A percentile compares a stretch with the other conserved stretches of the same genome.
phyloP scores from a whole-genome alignment of 2,329 filamentous ascomycete species.

The Pseudodiploospora longispora region DNA sequence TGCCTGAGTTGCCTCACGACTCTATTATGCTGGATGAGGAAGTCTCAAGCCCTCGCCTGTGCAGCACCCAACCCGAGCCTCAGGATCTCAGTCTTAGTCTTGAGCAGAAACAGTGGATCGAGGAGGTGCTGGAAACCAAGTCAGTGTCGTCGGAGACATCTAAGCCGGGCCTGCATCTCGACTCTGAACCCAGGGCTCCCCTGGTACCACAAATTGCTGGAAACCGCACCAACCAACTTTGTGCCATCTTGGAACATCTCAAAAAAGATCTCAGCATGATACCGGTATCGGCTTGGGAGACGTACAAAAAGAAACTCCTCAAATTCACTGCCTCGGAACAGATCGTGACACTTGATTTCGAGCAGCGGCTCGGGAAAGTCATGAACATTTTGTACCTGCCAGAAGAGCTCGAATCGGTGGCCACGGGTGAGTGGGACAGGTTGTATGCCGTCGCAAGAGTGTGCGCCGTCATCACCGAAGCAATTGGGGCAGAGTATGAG shows the following conservation, averaged over 20 bases:
- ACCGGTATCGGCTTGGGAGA: constrained; percentile 12
- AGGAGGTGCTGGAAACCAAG: neutral
- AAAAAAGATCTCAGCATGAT: constrained; percentile 11
- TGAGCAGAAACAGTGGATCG: neutral
- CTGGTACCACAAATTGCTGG: constrained; percentile 1
- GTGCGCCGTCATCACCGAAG: constrained; percentile 18
- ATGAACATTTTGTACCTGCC: constrained; percentile 17
- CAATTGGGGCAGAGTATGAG: constrained; percentile 16
- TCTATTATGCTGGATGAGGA: too few species aligned
- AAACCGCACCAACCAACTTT: constrained; percentile 5
- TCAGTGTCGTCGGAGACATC: neutral
- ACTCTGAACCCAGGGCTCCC: neutral
- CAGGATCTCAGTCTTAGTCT: neutral
- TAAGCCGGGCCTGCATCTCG: neutral
- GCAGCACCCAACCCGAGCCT: too few species aligned
- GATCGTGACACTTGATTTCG: constrained; percentile 11
- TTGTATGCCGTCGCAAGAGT: constrained; percentile 17
- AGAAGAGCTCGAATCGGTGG: constrained; percentile 20
- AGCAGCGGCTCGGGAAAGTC: constrained; percentile 15
- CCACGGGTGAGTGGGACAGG: constrained; percentile 16
- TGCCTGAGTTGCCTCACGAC: neutral
- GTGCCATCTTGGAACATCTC: constrained; percentile 1
- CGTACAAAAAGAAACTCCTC: constrained; percentile 16
- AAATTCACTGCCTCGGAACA: constrained; percentile 8
- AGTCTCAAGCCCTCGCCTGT: too few species aligned